Evolutionary conservation across 495 filamentous ascomycete genomes (phyloP), one percentile per base, ranked within the genome.

Genomic region (Hypoxylon crocopeplum): DNA sequence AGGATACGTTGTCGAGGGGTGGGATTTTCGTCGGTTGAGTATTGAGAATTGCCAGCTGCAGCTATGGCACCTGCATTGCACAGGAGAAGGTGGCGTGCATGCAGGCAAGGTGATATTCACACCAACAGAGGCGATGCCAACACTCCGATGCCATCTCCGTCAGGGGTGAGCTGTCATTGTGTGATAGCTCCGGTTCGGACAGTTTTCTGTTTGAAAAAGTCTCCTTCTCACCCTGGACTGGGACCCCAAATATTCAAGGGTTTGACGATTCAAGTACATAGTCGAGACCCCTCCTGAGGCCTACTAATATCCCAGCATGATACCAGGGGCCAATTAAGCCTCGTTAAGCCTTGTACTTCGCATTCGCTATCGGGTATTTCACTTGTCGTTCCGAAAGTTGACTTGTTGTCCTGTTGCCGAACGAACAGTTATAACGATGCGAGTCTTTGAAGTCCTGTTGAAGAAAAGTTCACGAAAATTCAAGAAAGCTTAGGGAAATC

Each of bases 201-300:
- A 42, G 34, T 59, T 55, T 55, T 39, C 47, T 30, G 47, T 63
- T 48, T 57, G 34, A 34, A 53, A 63, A 64, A 51, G 22, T 58
- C 54, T 27, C 55, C 61, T 64, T 58, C 36, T 39, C 19, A 48
- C 48, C 53, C 54, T 37, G 22, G 53, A n/a, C 8, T 12, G 7
- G 7, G 40, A 41, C 44, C 27, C 59, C 17, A 32, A 24, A 46
- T 32, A 36, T 32, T 34, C 29, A 47, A n/a, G 11, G 42, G 48
- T 46, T 10, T 37, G 27, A 63, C 52, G 24, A 32, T 19, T 53
- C n/a, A 27, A 36, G n/a, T n/a, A n/a, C n/a, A 44, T 19, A 47
- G 13, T 20, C 10, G 19, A 45, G 13, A 25, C 40, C 51, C 37
- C 41, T 52, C 37, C 32, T 39, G 25, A 48, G 15, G 47, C 45